Base-by-base conservation (phyloP, 2,329 filamentous ascomycete species). In the Curvularia spicifera region DNA sequence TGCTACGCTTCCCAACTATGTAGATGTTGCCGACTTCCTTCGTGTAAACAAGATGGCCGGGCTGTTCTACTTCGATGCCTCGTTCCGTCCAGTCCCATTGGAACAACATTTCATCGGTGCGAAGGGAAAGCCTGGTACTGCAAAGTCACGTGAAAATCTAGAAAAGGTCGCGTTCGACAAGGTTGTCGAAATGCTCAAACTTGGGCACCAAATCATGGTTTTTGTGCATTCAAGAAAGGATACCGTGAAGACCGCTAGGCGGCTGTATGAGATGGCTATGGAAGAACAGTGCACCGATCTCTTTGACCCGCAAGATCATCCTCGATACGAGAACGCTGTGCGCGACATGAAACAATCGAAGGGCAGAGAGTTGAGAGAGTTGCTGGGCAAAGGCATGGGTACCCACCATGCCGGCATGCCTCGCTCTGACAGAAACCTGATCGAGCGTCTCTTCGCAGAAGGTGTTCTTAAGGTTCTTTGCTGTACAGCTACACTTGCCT, bases 71-170 rank as follows among this genome's bases (percentile, higher is more conserved):
- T 99, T 99, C 72, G 95, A 99, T 74, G 87, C 88, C 0, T 98
- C 95, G 0, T 99, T 99, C 79, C 88, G 95, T 44, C 95, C 95
- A 0, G 96, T 99, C 1, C 96, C 96, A 6, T 82, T 99, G 2
- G 93, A 99, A 76, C 95, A 99, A 73, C 95, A 98, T 77, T 99
- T 99, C 72, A 88, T 99, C 48, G 95, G 96, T 31, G 93, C 97
- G 50, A 97, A 94, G 76, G 93, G 95, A 51, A 98, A 97, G 73
- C 79, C 92, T 0, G 91, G 91, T 4, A 87, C 87, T 24, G 95
- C 89, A 72, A 86, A 88, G 59, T 93, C 91, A 8, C 88, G 91
- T 56, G 94, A 97, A 37, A 98, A 98, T 65, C 81, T 99, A 28
- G 95, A 99, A 67, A 84, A 84, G 24, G 88, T 92, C 2, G 88